These are phyloP conservation scores for Metschnikowia cubensis DNA, from an alignment of 805 yeast species.

Conservation along the genomic window DNA sequence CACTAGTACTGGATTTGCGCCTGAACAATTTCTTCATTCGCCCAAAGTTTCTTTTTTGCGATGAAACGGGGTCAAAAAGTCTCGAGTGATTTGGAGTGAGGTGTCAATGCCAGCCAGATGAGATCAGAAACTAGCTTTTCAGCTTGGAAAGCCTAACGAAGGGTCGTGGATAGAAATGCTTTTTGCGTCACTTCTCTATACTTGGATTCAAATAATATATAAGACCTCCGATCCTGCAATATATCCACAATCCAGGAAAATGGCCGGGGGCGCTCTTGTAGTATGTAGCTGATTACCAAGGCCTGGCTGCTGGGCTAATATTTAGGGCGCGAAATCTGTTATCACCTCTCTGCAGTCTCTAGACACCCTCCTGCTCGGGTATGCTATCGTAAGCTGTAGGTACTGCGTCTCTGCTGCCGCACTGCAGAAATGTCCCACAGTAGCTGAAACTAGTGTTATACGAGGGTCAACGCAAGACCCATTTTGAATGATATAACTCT, in stretches of 20 bases:
- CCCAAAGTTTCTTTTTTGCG: not conserved
- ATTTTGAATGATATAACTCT: no score
- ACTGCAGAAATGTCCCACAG: not conserved
- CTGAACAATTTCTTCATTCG: constrained; percentile 7
- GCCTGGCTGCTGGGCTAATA: not conserved
- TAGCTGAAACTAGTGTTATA: not conserved
- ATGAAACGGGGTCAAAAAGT: not conserved
- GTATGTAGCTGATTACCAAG: not conserved
- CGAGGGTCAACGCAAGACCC: no score
- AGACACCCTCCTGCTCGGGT: not conserved
- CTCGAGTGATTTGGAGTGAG: not conserved
- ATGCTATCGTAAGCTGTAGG: not conserved
- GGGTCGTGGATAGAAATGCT: not conserved
- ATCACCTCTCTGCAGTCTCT: not conserved
- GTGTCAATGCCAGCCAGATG: not conserved
- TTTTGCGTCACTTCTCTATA: not conserved
- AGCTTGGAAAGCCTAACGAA: not conserved
- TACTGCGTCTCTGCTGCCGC: not conserved
- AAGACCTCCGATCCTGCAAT: not conserved
- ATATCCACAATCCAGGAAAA: not conserved
- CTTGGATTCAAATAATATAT: no score
- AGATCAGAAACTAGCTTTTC: not conserved
- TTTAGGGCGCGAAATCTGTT: not conserved
- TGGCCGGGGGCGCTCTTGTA: not conserved
- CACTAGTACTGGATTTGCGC: constrained; percentile 6